These are phyloP conservation scores for Boletus sensibilis DNA, from an alignment of 768 basidiomycete species.

Conservation along the genomic window DNA sequence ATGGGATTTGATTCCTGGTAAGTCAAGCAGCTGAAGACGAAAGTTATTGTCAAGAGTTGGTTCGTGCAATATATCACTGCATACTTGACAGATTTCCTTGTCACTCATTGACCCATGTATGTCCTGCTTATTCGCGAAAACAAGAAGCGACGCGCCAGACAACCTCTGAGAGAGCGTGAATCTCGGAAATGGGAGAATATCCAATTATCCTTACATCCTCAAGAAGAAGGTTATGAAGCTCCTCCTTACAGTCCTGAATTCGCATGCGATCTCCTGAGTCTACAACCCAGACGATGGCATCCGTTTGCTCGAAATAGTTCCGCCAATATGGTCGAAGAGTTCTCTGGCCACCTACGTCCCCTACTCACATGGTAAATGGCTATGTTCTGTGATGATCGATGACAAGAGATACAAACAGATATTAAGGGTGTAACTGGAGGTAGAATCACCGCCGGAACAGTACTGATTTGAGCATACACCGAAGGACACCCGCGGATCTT, in stretches of 20 bases:
- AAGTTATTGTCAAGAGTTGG: conserved; percentile 6
- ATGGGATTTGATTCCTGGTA: conserved; percentile 81
- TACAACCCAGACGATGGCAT: conserved; percentile 98
- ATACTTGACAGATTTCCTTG: conserved; percentile 78
- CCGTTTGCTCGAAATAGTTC: conserved; percentile 99
- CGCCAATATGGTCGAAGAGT: conserved; percentile 97
- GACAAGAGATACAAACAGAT: conserved; percentile 35
- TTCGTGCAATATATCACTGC: conserved; percentile 27
- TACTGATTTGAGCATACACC: conserved; percentile 18
- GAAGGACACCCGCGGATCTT: conserved; percentile 16
- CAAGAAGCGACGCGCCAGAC: conserved; percentile 91
- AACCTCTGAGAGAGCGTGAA: conserved; percentile 59
- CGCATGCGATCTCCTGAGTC: conserved; percentile 92
- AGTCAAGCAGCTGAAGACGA: conserved; percentile 67
- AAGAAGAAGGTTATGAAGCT: conserved; percentile 79
- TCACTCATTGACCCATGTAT: conserved; percentile 82
- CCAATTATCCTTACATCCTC: conserved; percentile 73
- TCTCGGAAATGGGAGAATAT: conserved; percentile 9
- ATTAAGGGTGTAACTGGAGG: conserved; percentile 42
- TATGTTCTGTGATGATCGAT: conserved; percentile 39
- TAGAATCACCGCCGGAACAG: conserved; percentile 27
- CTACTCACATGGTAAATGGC: conserved; percentile 78
- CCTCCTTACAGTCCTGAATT: conserved; percentile 85
- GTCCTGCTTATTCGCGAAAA: conserved; percentile 99
- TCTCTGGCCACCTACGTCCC: conserved; percentile 98